Evolutionary conservation across 2,329 filamentous ascomycete genomes (phyloP).

Genomic region (Diplodia mutila): DNA sequence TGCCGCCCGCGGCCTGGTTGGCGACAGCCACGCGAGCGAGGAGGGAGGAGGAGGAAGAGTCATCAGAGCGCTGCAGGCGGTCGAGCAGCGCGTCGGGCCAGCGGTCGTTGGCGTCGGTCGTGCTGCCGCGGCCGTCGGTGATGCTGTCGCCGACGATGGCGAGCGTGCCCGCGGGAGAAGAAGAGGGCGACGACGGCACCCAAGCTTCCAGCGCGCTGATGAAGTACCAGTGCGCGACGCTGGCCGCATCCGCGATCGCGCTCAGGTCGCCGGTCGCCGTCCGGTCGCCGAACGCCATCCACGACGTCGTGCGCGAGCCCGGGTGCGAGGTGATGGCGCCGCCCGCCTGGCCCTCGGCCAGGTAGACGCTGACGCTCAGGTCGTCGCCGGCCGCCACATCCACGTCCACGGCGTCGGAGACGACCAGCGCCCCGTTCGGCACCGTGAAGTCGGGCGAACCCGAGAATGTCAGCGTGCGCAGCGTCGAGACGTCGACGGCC

Average conservation of each 20-base stretch:
- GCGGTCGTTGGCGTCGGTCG: constrained; percentile 62
- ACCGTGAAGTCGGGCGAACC: constrained; percentile 56
- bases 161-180: constrained; percentile 47
- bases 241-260: constrained; percentile 45
- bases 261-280: constrained; percentile 54
- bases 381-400: not conserved
- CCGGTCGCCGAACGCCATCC: constrained; percentile 63
- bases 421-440: constrained; percentile 60
- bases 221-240: constrained; percentile 55
- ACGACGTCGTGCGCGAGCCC: constrained; percentile 53
- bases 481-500: constrained; percentile 56
- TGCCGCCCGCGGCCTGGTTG: constrained; percentile 72
- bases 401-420: constrained; percentile 58
- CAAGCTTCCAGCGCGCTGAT: constrained; percentile 62
- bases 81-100: constrained; percentile 38
- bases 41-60: constrained; percentile 38
- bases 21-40: constrained; percentile 59
- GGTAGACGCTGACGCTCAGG: constrained; percentile 63
- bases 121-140: constrained; percentile 66
- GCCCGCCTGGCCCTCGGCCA: constrained; percentile 59
- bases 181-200: constrained; percentile 39
- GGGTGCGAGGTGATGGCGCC: constrained; percentile 66
- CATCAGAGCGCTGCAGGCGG: constrained; percentile 29
- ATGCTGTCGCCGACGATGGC: constrained; percentile 67
- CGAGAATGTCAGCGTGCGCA: constrained; percentile 62